Conservation (phyloP, 352 stramenopile species). For the Thalassiosira hispida region DNA sequence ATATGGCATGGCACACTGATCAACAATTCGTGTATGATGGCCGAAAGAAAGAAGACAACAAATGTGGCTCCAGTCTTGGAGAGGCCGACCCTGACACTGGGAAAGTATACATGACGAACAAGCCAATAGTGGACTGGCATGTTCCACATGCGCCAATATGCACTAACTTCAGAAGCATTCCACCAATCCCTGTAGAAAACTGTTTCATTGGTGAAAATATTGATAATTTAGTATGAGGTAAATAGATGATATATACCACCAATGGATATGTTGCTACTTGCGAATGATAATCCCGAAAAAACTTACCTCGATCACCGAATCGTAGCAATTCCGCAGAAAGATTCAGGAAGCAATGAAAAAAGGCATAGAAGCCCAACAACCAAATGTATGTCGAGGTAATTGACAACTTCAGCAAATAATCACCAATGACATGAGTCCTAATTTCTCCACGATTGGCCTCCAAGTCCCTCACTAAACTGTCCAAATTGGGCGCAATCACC, state of each 20-base stretch:
- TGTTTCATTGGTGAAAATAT: slow-evolving; percentile 37
- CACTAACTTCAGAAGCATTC: slow-evolving; percentile 92
- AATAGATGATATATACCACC: no score
- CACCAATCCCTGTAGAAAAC: slow-evolving; percentile 98
- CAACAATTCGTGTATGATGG: slow-evolving; percentile 93
- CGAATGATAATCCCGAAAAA: neutral
- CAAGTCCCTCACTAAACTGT: slow-evolving; percentile 81
- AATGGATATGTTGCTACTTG: no score
- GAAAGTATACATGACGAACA: slow-evolving; percentile 88
- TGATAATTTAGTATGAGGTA: neutral
- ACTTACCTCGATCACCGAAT: slow-evolving; percentile 76
- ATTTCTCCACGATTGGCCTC: slow-evolving; percentile 59
- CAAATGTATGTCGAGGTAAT: slow-evolving; percentile 94
- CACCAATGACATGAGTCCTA: slow-evolving; percentile 73
- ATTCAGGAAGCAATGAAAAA: slow-evolving; percentile 97
- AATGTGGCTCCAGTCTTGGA: slow-evolving; percentile 78
- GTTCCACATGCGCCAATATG: slow-evolving; percentile 95
- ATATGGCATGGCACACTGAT: slow-evolving; percentile 95
- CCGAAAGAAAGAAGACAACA: slow-evolving; percentile 93
- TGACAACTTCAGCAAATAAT: slow-evolving; percentile 88
- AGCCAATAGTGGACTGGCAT: slow-evolving; percentile 96
- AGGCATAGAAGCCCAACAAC: slow-evolving; percentile 95
- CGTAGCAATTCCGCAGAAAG: slow-evolving; percentile 92
- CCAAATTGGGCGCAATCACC: slow-evolving; percentile 88
- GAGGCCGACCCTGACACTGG: slow-evolving; percentile 75